These are phyloP conservation scores for Thuidium tamariscinum DNA, from an alignment of 225 moss, liverwort and hornwort species.

Conservation along the genomic window DNA sequence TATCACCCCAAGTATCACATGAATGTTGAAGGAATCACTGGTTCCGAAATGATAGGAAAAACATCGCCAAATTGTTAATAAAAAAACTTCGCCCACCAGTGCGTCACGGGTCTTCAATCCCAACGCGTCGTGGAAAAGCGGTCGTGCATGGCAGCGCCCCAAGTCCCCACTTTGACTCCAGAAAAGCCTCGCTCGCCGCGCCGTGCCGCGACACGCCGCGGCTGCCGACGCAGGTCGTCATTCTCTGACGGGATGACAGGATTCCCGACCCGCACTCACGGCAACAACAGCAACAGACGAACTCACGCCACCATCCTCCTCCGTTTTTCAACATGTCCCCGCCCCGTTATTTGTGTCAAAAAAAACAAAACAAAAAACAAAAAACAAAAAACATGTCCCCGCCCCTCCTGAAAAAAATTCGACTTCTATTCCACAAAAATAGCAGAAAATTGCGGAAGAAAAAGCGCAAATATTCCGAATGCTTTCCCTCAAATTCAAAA, in stretches of 20 bases:
- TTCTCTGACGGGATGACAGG: neutral
- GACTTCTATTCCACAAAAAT: neutral
- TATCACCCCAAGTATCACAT: neutral
- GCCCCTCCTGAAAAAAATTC: neutral
- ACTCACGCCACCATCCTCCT: neutral
- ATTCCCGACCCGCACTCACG: neutral
- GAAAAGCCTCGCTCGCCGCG: neutral
- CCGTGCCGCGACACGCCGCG: neutral
- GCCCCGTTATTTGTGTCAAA: too few species aligned
- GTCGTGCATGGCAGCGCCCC: neutral
- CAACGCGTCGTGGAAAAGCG: neutral
- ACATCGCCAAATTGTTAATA: too few species aligned
- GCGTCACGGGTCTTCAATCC: neutral
- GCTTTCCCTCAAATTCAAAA: neutral
- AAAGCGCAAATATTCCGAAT: neutral
- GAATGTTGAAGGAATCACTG: neutral
- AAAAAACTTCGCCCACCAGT: neutral
- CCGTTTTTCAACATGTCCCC: neutral
- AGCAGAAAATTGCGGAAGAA: neutral
- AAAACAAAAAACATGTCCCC: too few species aligned
- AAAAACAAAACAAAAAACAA: too few species aligned
- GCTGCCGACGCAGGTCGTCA: neutral
- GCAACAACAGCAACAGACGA: neutral
- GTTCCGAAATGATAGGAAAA: neutral
- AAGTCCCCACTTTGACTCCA: neutral